phyloP scores from a whole-genome alignment of 2,329 filamentous ascomycete species.

The Fusarium xylarioides region DNA sequence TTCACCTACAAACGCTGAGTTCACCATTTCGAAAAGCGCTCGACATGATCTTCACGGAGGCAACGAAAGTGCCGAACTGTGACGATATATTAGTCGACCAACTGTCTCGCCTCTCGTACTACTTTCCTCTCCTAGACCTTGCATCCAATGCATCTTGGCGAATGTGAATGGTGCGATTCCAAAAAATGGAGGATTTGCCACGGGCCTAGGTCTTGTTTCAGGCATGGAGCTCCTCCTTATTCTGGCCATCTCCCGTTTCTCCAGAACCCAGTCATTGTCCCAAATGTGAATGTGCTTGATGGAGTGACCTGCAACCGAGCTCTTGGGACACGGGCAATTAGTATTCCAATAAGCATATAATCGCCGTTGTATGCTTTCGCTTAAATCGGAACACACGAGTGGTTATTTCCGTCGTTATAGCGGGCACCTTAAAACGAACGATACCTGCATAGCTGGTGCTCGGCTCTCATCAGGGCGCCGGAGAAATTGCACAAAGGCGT shows the following conservation, averaged over 20 bases:
- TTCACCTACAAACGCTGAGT: slow-evolving; percentile 16
- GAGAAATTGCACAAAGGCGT: too few relatives aligned
- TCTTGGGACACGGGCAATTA: background rate
- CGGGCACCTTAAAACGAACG: background rate
- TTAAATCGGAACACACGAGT: background rate
- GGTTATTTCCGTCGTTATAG: too few relatives aligned
- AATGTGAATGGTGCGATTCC: background rate
- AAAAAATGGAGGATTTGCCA: background rate
- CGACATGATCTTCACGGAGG: background rate
- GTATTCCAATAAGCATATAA: background rate
- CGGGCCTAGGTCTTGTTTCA: background rate
- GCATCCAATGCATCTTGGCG: background rate
- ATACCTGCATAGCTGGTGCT: background rate
- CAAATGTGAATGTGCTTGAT: too few relatives aligned
- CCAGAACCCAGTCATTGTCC: background rate
- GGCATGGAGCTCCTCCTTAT: background rate
- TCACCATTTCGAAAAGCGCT: background rate
- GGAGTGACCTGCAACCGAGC: too few relatives aligned
- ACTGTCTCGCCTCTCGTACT: background rate
- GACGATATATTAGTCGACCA: background rate
- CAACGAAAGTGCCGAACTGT: background rate
- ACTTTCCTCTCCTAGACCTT: background rate
- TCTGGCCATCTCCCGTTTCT: background rate
- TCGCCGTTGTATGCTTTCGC: background rate
- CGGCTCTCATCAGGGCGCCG: background rate